These are phyloP conservation scores for Middelhovenomyces tepae DNA, from an alignment of 805 yeast species.

Conservation along the genomic window DNA sequence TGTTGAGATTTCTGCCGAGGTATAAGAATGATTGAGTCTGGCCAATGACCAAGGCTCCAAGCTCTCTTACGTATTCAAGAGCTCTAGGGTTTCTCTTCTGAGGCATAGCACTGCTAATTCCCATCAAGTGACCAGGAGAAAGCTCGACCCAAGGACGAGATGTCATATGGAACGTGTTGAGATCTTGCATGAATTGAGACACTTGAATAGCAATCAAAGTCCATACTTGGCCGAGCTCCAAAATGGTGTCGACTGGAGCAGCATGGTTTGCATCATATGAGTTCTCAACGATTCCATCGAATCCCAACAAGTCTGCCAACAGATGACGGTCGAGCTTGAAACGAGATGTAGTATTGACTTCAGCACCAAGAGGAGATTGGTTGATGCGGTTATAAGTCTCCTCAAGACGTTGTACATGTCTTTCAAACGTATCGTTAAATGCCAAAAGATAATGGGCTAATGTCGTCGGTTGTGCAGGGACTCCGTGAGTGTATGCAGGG, in stretches of 20 bases:
- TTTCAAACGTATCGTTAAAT: slow-evolving; percentile 7
- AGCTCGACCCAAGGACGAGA: slow-evolving; percentile 11
- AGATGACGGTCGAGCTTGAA: slow-evolving; percentile 9
- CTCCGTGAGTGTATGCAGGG: slow-evolving; percentile 11
- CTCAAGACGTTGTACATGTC: slow-evolving; percentile 7
- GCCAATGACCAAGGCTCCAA: slow-evolving; percentile 9
- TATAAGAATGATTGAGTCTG: slow-evolving; percentile 5
- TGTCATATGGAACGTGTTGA: slow-evolving; percentile 10
- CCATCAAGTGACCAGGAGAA: slow-evolving; percentile 9
- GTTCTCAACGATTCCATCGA: slow-evolving; percentile 11
- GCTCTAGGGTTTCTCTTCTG: slow-evolving; percentile 11
- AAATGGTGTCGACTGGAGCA: slow-evolving; percentile 8
- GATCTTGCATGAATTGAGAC: slow-evolving; percentile 11
- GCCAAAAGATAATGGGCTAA: slow-evolving; percentile 11
- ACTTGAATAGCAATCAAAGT: slow-evolving; percentile 7
- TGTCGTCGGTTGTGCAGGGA: slow-evolving; percentile 11
- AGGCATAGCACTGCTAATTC: slow-evolving; percentile 12
- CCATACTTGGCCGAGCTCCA: slow-evolving; percentile 6
- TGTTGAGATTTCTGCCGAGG: slow-evolving; percentile 7
- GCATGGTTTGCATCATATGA: slow-evolving; percentile 11
- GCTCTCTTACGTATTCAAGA: slow-evolving; percentile 9
- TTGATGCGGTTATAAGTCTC: slow-evolving; percentile 9
- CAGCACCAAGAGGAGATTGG: slow-evolving; percentile 8
- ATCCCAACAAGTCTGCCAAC: slow-evolving; percentile 7
- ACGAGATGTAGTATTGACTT: slow-evolving; percentile 9